Evolutionary conservation across 2,329 filamentous ascomycete genomes (phyloP), one percentile per base, ranked within the genome.

Genomic region (Arthrobotrys conoides): DNA sequence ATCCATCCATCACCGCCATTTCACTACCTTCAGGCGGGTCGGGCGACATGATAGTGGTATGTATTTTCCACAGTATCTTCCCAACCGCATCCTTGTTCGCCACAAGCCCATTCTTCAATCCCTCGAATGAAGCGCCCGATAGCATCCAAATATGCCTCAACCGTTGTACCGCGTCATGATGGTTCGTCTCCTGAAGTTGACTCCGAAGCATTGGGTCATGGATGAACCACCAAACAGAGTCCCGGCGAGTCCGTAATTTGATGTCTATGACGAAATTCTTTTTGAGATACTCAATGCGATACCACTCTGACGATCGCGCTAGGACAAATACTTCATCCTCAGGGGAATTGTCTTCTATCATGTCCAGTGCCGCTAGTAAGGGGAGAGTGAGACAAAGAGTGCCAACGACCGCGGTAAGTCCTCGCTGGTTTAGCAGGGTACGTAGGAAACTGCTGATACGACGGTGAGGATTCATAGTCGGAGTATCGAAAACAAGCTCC

Each of bases 331-430:
- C 85, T 65, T 87, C 85, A 38, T 86, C 86, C 10, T 84, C 86
- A 12, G 84, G 84, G 88, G 90, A 90, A 0, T 85, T 84, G 18
- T 85, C 84, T 80, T 92, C 90, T 22, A 94, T 87, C 41, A 85
- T 84, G 77, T 90, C 87, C 1, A 94, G 84, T 0, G 87, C 88
- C 59, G 86, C 86, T 18, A 93, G 85, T n/a, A 93, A 84, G 0
- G 91, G 90, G 3, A 93, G 86, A 5, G 92, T 91, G 20, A 87
- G 83, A 0, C 88, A 87, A 30, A 92, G 85, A 82, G 90, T 76
- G 84, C 85, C 81, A 86, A 90, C 84, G 86, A 88, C 81, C 81
- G 87, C 81, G 84, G 87, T 82, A 86, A 92, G 81, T 83, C 87
- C 66, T 83, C 85, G 46, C 73, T 87, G 85, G 82, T 91, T 91